Evolutionary conservation across 306 rosid genomes (phyloP).

Genomic region (Rubus idaeus): DNA sequence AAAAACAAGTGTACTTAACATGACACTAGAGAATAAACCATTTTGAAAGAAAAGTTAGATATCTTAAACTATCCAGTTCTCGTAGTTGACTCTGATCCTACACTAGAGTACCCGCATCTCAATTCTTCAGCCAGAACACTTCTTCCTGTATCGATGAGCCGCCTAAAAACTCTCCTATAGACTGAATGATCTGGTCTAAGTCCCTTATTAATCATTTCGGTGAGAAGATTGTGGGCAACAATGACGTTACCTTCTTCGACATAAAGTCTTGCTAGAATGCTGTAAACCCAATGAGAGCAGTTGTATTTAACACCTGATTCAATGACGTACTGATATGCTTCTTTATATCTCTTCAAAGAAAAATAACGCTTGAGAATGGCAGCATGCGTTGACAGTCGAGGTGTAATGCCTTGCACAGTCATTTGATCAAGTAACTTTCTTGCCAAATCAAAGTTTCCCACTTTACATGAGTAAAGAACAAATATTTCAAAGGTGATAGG

Average conservation of each 20-base stretch:
- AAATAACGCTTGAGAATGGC: slow-evolving; percentile 63
- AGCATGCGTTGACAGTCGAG: slow-evolving; percentile 56
- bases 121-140: slow-evolving; percentile 51
- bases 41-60: not conserved
- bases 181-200: slow-evolving; percentile 56
- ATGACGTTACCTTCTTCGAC: slow-evolving; percentile 48
- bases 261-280: slow-evolving; percentile 69
- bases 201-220: slow-evolving; percentile 68
- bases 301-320: slow-evolving; percentile 35
- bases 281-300: slow-evolving; percentile 43
- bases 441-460: slow-evolving; percentile 40
- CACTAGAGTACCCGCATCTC: slow-evolving; percentile 36
- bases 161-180: slow-evolving; percentile 36
- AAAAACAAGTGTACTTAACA: slow-evolving; percentile 1
- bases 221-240: slow-evolving; percentile 46
- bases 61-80: slow-evolving; percentile 20
- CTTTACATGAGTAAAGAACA: slow-evolving; percentile 43
- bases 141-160: slow-evolving; percentile 40
- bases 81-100: slow-evolving; percentile 22
- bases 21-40: not conserved
- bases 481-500: slow-evolving; percentile 50
- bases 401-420: slow-evolving; percentile 52
- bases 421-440: slow-evolving; percentile 51
- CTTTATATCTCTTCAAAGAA: slow-evolving; percentile 41
- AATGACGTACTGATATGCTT: slow-evolving; percentile 56